These are phyloP conservation scores for Penicillium verrucosum DNA, from an alignment of 2,329 filamentous ascomycete species.

Conservation along the genomic window DNA sequence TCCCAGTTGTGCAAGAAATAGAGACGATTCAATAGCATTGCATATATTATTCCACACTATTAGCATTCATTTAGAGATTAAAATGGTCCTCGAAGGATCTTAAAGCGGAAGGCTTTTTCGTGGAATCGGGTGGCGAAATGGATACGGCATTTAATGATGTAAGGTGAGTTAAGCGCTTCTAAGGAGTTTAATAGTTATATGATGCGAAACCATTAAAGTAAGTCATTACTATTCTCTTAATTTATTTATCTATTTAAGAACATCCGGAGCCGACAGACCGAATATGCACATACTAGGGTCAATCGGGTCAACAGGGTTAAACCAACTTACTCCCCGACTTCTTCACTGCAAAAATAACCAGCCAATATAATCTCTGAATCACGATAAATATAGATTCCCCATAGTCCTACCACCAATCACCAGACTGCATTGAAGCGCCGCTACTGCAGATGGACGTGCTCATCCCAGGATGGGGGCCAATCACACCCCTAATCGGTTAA, in stretches of 20 bases:
- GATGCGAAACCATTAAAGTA: background rate
- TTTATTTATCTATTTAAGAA: background rate
- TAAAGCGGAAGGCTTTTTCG: background rate
- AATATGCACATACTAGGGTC: background rate
- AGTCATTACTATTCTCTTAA: no score
- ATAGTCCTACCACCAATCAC: conserved; percentile 14
- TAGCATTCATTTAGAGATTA: background rate
- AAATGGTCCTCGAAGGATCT: no score
- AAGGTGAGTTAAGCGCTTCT: background rate
- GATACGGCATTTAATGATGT: background rate
- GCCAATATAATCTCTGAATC: background rate
- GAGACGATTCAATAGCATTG: background rate
- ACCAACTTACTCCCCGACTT: conserved; percentile 1
- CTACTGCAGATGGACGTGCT: conserved; percentile 17
- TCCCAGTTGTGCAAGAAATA: background rate
- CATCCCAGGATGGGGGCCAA: conserved; percentile 20
- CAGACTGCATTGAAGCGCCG: conserved; percentile 16
- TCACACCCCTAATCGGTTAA: conserved; percentile 25
- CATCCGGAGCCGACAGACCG: background rate
- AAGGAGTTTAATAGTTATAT: background rate
- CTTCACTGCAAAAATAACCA: conserved; percentile 3
- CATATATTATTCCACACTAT: background rate
- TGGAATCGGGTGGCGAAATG: background rate
- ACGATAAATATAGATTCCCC: conserved; percentile 6
- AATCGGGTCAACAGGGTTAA: background rate